Evolutionary conservation across 805 yeast genomes (phyloP).

Genomic region (Yarrowia sp.): DNA sequence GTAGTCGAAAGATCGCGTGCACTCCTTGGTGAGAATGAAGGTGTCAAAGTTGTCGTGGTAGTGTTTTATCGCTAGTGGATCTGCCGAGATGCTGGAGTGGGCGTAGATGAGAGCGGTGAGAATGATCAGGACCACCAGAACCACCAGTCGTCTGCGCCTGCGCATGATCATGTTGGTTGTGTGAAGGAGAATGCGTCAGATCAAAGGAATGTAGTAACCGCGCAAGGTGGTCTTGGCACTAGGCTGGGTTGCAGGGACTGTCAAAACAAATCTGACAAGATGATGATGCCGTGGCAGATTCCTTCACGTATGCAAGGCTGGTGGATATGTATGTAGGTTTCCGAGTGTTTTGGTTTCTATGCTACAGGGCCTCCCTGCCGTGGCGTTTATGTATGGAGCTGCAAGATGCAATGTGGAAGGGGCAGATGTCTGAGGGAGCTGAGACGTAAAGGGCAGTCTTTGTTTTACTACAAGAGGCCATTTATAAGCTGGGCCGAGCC

Average conservation of each 20-base stretch:
- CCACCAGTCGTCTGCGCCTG: conserved; percentile 8
- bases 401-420: background rate
- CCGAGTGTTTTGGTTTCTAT: background rate
- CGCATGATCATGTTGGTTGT: background rate
- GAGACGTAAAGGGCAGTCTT: too few relatives aligned
- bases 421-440: too few relatives aligned
- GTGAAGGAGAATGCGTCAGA: background rate
- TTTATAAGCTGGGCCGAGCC: too few relatives aligned
- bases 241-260: too few relatives aligned
- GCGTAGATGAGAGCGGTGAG: background rate
- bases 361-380: background rate
- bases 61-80: background rate
- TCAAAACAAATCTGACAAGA: background rate
- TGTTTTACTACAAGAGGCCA: too few relatives aligned
- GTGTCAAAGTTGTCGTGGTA: conserved; percentile 13
- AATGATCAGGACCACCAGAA: background rate
- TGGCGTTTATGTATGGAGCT: background rate
- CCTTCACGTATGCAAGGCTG: background rate
- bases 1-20: conserved; percentile 7
- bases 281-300: background rate
- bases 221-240: background rate
- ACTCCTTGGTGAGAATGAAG: conserved; percentile 15
- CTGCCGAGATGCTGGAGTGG: conserved; percentile 5
- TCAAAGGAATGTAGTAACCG: background rate
- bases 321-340: background rate